phyloP scores from a whole-genome alignment of 768 basidiomycete species.

The Galerina marginata region DNA sequence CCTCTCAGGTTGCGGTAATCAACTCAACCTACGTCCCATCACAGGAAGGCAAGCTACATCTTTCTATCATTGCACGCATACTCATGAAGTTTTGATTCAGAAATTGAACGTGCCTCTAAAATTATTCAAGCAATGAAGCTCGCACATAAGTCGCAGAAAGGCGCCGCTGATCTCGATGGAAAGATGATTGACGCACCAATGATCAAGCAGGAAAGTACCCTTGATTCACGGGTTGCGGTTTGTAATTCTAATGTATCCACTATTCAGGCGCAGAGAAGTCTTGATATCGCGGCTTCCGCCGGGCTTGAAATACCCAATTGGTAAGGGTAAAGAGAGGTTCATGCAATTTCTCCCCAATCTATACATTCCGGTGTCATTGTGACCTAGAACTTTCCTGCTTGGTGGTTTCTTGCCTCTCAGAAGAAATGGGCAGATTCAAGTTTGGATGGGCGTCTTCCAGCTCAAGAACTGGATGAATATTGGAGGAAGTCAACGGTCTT shows the following conservation, averaged over 20 bases:
- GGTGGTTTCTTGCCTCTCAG: too few species aligned
- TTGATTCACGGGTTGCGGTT: background rate
- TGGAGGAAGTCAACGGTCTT: too few species aligned
- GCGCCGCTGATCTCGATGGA: slow-evolving; percentile 79
- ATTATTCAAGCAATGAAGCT: slow-evolving; percentile 71
- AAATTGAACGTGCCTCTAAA: slow-evolving; percentile 76
- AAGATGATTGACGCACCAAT: slow-evolving; percentile 94
- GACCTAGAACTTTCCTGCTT: too few species aligned
- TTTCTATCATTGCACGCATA: background rate
- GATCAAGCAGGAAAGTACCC: slow-evolving; percentile 70
- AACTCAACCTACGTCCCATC: slow-evolving; percentile 83
- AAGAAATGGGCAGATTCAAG: too few species aligned
- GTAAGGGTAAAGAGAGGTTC: too few species aligned
- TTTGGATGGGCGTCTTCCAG: too few species aligned
- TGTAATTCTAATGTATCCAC: background rate
- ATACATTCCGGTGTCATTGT: too few species aligned
- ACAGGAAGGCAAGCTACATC: slow-evolving; percentile 54
- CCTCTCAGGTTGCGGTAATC: slow-evolving; percentile 77
- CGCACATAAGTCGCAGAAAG: slow-evolving; percentile 56
- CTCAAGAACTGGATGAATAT: too few species aligned
- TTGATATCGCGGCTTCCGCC: slow-evolving; percentile 59
- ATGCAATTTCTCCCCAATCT: too few species aligned
- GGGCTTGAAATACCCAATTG: slow-evolving; percentile 53
- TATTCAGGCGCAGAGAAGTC: slow-evolving; percentile 48
- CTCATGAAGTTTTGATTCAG: slow-evolving; percentile 38